Evolutionary conservation across 805 yeast species (phyloP).

Genomic region (Schizosaccharomyces japonicus): DNA sequence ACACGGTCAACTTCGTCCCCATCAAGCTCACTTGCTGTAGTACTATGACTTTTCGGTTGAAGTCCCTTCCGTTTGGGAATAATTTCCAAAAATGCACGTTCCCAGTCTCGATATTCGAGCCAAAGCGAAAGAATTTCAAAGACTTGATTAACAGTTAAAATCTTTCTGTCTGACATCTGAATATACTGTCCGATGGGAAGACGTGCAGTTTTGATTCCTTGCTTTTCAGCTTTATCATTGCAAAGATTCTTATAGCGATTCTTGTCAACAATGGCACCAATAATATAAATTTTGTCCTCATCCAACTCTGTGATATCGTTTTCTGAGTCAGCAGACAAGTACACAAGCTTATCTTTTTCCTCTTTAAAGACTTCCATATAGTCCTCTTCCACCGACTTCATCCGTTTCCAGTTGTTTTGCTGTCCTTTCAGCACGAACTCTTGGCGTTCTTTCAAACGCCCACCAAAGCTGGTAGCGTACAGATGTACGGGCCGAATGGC

Average conservation of each 20-base stretch:
- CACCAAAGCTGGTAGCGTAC: conserved; percentile 38
- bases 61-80: conserved; percentile 49
- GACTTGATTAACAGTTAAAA: conserved; percentile 86
- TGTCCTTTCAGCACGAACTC: conserved; percentile 32
- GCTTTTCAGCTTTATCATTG: conserved; percentile 47
- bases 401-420: conserved; percentile 44
- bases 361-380: conserved; percentile 17
- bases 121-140: conserved; percentile 63
- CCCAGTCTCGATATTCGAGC: conserved; percentile 66
- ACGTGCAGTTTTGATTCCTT: conserved; percentile 50
- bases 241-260: conserved; percentile 49
- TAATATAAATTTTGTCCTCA: conserved; percentile 51
- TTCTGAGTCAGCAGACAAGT: conserved; percentile 72
- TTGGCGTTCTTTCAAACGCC: conserved; percentile 41
- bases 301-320: conserved; percentile 39
- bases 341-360: conserved; percentile 20
- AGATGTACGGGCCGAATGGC: conserved; percentile 35
- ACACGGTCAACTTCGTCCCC: not conserved
- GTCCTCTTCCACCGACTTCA: conserved; percentile 23
- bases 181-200: conserved; percentile 75
- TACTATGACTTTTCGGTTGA: too few relatives aligned
- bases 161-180: conserved; percentile 61
- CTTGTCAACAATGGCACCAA: conserved; percentile 93
- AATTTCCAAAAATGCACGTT: conserved; percentile 59
- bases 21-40: too few relatives aligned